Evolutionary conservation across 2,329 filamentous ascomycete species (phyloP).

Genomic region (Plectosphaerella plurivora): DNA sequence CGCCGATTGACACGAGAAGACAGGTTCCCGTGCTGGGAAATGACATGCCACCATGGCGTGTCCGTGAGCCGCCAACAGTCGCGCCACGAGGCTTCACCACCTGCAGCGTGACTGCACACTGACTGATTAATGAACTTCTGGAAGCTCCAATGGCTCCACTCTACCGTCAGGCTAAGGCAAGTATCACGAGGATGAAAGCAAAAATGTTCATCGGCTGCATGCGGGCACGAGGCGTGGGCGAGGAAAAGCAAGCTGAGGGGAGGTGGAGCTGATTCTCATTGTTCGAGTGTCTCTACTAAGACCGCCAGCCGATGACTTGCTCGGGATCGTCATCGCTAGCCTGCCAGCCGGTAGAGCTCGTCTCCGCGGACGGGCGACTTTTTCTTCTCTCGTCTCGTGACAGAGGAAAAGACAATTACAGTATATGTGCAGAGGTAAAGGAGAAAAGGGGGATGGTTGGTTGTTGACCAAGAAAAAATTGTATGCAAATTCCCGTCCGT

Average conservation of each 20-base stretch:
- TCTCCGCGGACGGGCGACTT: no score
- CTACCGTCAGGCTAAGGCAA: neutral
- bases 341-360: no score
- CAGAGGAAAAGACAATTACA: neutral
- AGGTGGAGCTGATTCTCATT: neutral
- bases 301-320: no score
- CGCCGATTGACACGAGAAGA: no score
- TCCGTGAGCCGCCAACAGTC: neutral
- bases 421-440: neutral
- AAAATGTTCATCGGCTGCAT: no score
- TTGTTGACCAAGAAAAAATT: neutral
- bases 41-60: neutral
- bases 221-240: no score
- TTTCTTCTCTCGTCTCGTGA: neutral
- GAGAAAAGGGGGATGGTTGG: no score
- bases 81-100: no score
- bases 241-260: neutral
- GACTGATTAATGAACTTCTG: no score
- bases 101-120: no score
- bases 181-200: neutral
- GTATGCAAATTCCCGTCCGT: neutral
- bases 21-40: neutral
- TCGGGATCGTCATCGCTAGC: no score
- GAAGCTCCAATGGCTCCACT: no score
- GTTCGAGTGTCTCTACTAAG: neutral